phyloP scores from a whole-genome alignment of 768 basidiomycete species.

The Strobilomyces echinocephalus region DNA sequence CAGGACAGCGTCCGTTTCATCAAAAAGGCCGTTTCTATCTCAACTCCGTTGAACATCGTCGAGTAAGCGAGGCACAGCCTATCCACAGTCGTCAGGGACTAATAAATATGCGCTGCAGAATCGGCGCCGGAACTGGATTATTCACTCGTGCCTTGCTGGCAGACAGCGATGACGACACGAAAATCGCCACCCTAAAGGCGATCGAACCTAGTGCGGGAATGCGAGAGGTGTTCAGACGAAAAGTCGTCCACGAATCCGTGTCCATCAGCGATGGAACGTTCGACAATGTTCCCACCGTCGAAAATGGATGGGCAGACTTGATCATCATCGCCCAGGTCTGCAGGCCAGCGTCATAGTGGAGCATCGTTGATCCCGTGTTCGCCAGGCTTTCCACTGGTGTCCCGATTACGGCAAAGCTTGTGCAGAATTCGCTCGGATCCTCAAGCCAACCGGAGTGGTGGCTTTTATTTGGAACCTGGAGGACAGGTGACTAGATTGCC shows the following conservation, averaged over 20 bases:
- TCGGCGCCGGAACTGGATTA: conserved; percentile 84
- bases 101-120: conserved; percentile 37
- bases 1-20: conserved; percentile 56
- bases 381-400: conserved; percentile 92
- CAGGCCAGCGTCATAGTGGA: background rate
- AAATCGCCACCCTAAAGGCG: conserved; percentile 54
- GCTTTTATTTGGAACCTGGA: conserved; percentile 91
- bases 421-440: conserved; percentile 71
- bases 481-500: conserved; percentile 46
- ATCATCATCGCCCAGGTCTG: conserved; percentile 69
- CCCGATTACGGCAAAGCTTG: conserved; percentile 70
- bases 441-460: conserved; percentile 69
- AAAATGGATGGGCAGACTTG: conserved; percentile 72
- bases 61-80: conserved; percentile 46
- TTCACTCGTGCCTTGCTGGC: conserved; percentile 80
- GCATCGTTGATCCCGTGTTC: conserved; percentile 4
- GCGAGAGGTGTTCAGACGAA: conserved; percentile 64
- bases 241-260: conserved; percentile 49
- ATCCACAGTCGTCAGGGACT: background rate
- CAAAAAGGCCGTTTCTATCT: conserved; percentile 37
- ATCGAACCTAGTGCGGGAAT: conserved; percentile 87
- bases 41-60: conserved; percentile 52
- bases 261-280: conserved; percentile 65
- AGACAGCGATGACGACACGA: conserved; percentile 49
- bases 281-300: conserved; percentile 48